Conservation (phyloP, 2,329 filamentous ascomycete species). For the Davidsoniella neocaledoniae region DNA sequence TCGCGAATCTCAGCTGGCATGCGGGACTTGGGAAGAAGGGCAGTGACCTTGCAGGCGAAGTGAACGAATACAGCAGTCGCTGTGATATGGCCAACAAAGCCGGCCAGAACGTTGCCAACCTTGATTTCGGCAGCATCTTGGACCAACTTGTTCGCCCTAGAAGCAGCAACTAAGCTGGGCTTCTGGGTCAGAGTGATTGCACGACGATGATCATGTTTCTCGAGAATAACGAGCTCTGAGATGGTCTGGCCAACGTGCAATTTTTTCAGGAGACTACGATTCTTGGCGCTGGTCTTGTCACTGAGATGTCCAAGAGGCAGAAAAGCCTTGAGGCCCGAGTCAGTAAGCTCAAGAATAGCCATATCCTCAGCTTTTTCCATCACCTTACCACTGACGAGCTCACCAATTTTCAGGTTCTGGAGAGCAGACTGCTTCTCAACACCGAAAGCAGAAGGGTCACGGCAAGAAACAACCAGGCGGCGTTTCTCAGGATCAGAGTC, state of each 20-base stretch:
- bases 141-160: slow-evolving; percentile 56
- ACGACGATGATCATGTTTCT: slow-evolving; percentile 63
- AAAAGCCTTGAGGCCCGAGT: slow-evolving; percentile 58
- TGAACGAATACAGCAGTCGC: slow-evolving; percentile 72
- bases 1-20: slow-evolving; percentile 52
- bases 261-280: slow-evolving; percentile 57
- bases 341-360: slow-evolving; percentile 58
- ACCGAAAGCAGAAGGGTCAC: slow-evolving; percentile 66
- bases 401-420: slow-evolving; percentile 54
- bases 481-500: slow-evolving; percentile 55
- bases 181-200: slow-evolving; percentile 69
- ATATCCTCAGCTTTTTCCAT: slow-evolving; percentile 67
- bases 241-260: slow-evolving; percentile 73
- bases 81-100: slow-evolving; percentile 76
- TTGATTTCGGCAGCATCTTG: slow-evolving; percentile 53
- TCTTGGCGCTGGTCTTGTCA: slow-evolving; percentile 70
- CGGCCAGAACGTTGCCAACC: slow-evolving; percentile 50
- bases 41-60: slow-evolving; percentile 62
- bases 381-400: slow-evolving; percentile 61
- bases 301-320: slow-evolving; percentile 65
- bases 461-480: slow-evolving; percentile 79
- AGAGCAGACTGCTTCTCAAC: slow-evolving; percentile 60
- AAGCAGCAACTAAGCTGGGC: slow-evolving; percentile 60
- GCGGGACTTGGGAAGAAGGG: slow-evolving; percentile 63
- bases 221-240: slow-evolving; percentile 67